Percentiles rank a stretch among this genome's conserved stretches.
Conservation (phyloP, 176 grass and related monocot species). For the Zizania latifolia region DNA sequence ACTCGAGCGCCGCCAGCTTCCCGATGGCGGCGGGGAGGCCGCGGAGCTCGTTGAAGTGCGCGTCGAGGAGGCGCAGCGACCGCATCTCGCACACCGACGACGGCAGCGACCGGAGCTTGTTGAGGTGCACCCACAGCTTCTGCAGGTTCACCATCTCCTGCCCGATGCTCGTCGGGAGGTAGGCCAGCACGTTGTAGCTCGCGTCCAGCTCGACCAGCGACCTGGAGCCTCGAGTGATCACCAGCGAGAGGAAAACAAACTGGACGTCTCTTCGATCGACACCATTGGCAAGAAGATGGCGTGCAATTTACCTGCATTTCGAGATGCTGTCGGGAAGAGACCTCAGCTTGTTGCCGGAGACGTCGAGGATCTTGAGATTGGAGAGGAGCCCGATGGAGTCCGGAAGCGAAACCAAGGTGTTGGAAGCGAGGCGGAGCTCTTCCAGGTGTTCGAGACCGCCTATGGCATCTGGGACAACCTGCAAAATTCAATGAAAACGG, state of each 20-base stretch:
- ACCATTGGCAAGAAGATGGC: not conserved
- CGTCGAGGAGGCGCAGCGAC: conserved; percentile 61
- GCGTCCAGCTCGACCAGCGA: conserved; percentile 72
- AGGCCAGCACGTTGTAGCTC: conserved; percentile 73
- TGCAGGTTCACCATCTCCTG: conserved; percentile 58
- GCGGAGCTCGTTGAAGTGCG: conserved; percentile 77
- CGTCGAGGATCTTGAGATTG: conserved; percentile 75
- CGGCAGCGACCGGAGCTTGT: conserved; percentile 81
- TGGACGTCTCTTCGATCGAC: not conserved
- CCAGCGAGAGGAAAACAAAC: not conserved
- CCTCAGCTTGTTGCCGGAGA: conserved; percentile 81
- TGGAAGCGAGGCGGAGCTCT: conserved; percentile 62
- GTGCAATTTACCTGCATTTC: conserved; percentile 56
- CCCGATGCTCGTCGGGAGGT: conserved; percentile 78
- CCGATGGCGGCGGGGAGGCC: conserved; percentile 67
- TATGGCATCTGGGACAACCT: conserved; percentile 72
- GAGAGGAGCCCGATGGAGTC: conserved; percentile 74
- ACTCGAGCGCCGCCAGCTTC: conserved; percentile 64
- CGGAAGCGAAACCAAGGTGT: conserved; percentile 49
- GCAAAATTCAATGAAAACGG: not conserved
- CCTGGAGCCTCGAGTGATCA: conserved; percentile 22
- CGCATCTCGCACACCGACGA: conserved; percentile 79
- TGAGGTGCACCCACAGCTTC: conserved; percentile 67
- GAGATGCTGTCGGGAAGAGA: conserved; percentile 78
- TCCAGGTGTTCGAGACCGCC: conserved; percentile 61